phyloP scores from a whole-genome alignment of 1,284 basidiomycete genomes.

The Wolfiporia cocos region DNA sequence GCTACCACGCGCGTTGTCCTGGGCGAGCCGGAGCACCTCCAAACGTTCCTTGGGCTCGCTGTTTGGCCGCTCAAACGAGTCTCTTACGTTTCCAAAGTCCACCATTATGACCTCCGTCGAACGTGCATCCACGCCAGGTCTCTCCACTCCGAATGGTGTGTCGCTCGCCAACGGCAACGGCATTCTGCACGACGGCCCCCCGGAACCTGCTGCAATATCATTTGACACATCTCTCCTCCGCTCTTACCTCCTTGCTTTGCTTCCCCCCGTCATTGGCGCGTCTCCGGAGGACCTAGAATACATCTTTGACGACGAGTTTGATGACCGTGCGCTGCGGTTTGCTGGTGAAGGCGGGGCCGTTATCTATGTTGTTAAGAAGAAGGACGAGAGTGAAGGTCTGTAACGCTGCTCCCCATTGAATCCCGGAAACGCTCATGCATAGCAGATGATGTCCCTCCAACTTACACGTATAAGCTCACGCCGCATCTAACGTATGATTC shows the following conservation, averaged over 20 bases:
- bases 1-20: constrained; percentile 15
- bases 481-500: constrained; percentile 77
- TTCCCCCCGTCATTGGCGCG: constrained; percentile 74
- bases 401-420: constrained; percentile 2
- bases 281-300: constrained; percentile 54
- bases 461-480: constrained; percentile 66
- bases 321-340: constrained; percentile 69
- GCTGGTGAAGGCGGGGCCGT: constrained; percentile 66
- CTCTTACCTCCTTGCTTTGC: constrained; percentile 60
- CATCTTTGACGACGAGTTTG: constrained; percentile 70
- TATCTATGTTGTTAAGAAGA: constrained; percentile 75
- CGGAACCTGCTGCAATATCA: constrained; percentile 21
- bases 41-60: constrained; percentile 8
- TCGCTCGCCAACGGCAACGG: constrained; percentile 22
- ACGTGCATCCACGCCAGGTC: constrained; percentile 11
- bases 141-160: constrained; percentile 10
- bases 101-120: constrained; percentile 22
- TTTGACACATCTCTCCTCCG: constrained; percentile 63
- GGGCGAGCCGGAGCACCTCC: constrained; percentile 15
- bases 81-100: constrained; percentile 1
- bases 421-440: constrained; percentile 6
- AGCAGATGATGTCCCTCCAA: constrained; percentile 54
- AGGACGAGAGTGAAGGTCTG: constrained; percentile 65
- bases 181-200: constrained; percentile 17
- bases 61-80: constrained; percentile 7